Evolutionary conservation across 2,329 filamentous ascomycete species (phyloP).

Genomic region (Arthroderma sp.): DNA sequence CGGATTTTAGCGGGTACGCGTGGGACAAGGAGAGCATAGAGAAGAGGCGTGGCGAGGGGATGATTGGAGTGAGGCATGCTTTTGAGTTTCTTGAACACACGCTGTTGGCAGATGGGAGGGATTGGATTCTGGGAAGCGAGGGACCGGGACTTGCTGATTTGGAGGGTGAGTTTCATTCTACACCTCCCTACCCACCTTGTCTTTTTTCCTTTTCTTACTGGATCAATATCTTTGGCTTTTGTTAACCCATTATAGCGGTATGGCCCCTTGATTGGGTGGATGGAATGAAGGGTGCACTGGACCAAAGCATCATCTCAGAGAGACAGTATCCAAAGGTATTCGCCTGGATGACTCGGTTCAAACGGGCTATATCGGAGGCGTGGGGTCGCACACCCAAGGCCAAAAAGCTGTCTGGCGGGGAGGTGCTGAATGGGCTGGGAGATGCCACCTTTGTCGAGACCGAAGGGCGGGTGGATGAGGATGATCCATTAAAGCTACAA

Average conservation of each 20-base stretch:
- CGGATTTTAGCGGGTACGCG: conserved; percentile 29
- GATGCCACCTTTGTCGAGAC: conserved; percentile 39
- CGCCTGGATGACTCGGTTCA: conserved; percentile 53
- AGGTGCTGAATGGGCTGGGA: conserved; percentile 16
- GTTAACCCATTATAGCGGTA: conserved; percentile 29
- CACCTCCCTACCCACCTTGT: background rate
- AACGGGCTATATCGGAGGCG: conserved; percentile 33
- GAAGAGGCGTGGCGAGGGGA: conserved; percentile 40
- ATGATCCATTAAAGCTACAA: conserved; percentile 41
- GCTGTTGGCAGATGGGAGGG: conserved; percentile 51
- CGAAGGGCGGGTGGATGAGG: conserved; percentile 32
- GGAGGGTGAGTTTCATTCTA: conserved; percentile 34
- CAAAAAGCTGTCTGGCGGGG: conserved; percentile 37
- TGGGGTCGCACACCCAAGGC: conserved; percentile 28
- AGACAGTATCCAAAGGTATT: conserved; percentile 46
- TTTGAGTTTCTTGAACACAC: conserved; percentile 49
- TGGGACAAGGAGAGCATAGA: conserved; percentile 29
- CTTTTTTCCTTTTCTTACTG: background rate
- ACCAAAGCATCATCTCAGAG: conserved; percentile 38
- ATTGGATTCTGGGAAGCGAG: conserved; percentile 47
- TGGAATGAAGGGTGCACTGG: conserved; percentile 42
- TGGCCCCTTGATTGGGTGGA: conserved; percentile 57
- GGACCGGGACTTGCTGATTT: conserved; percentile 51
- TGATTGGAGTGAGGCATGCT: conserved; percentile 40
- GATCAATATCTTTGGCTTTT: background rate